Conservation (phyloP, 2,329 filamentous ascomycete species). For the Penicillium olsonii region DNA sequence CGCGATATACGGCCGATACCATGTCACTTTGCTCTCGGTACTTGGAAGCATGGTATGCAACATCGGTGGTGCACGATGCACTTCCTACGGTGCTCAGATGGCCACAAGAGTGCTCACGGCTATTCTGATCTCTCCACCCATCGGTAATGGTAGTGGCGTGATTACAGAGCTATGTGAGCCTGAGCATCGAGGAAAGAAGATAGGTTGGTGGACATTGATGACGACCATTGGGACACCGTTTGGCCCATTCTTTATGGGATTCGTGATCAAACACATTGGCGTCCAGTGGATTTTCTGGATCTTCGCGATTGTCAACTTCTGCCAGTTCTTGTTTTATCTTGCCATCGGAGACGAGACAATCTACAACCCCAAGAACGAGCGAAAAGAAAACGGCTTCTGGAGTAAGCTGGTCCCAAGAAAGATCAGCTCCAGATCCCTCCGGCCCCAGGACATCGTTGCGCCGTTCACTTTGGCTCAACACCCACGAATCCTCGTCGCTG, state of each 20-base stretch:
- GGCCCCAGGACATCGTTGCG: slow-evolving; percentile 50
- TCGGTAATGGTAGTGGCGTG: slow-evolving; percentile 55
- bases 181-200: slow-evolving; percentile 51
- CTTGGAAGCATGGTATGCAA: slow-evolving; percentile 52
- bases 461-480: slow-evolving; percentile 48
- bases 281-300: slow-evolving; percentile 62
- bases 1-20: slow-evolving; percentile 54
- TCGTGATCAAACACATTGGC: slow-evolving; percentile 52
- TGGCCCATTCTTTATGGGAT: slow-evolving; percentile 34
- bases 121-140: slow-evolving; percentile 56
- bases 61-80: slow-evolving; percentile 53
- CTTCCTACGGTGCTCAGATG: slow-evolving; percentile 51
- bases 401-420: slow-evolving; percentile 43
- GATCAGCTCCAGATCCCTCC: slow-evolving; percentile 52
- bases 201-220: slow-evolving; percentile 57
- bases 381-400: slow-evolving; percentile 32
- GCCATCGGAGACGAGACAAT: slow-evolving; percentile 56
- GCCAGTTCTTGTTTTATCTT: slow-evolving; percentile 56
- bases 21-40: slow-evolving; percentile 54
- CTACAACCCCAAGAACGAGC: slow-evolving; percentile 47
- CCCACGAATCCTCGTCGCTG: slow-evolving; percentile 52
- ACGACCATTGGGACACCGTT: slow-evolving; percentile 50
- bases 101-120: slow-evolving; percentile 51
- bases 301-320: slow-evolving; percentile 57
- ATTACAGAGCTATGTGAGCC: slow-evolving; percentile 58